These are phyloP conservation scores for Gloeostereum incarnatum DNA, from an alignment of 768 basidiomycete species.

Conservation along the genomic window DNA sequence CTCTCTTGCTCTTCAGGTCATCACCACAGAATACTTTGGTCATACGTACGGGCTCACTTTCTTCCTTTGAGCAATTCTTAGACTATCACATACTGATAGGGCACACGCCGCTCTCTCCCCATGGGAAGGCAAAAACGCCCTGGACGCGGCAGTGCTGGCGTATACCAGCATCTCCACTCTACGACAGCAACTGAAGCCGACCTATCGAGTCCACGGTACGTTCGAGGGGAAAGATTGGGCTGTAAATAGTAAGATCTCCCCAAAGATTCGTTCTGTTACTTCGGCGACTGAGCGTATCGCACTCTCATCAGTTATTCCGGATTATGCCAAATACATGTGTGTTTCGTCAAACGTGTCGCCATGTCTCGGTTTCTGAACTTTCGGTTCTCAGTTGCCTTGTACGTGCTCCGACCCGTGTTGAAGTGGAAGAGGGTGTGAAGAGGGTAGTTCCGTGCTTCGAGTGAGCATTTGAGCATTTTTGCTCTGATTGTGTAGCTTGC, in stretches of 20 bases:
- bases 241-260: slow-evolving; percentile 55
- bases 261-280: not conserved
- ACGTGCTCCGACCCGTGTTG: slow-evolving; percentile 59
- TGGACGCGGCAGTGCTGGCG: slow-evolving; percentile 82
- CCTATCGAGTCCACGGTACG: slow-evolving; percentile 73
- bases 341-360: slow-evolving; percentile 12
- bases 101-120: slow-evolving; percentile 75
- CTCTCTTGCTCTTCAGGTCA: slow-evolving; percentile 51
- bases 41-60: slow-evolving; percentile 44
- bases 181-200: slow-evolving; percentile 74
- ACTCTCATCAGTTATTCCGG: slow-evolving; percentile 64
- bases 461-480: slow-evolving; percentile 40
- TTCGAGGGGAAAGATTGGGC: slow-evolving; percentile 72
- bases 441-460: slow-evolving; percentile 68
- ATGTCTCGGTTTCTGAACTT: not conserved
- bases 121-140: slow-evolving; percentile 78
- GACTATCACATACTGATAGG: slow-evolving; percentile 22
- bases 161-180: slow-evolving; percentile 74
- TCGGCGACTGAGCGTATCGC: not conserved
- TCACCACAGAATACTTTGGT: slow-evolving; percentile 59
- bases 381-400: slow-evolving; percentile 47
- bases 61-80: not conserved
- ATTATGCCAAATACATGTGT: slow-evolving; percentile 65
- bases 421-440: slow-evolving; percentile 45
- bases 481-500: too few species aligned